A percentile compares a stretch with the other conserved stretches of the same genome.
phyloP scores from a whole-genome alignment of 2,329 filamentous ascomycete genomes.

The Fusarium sp. region DNA sequence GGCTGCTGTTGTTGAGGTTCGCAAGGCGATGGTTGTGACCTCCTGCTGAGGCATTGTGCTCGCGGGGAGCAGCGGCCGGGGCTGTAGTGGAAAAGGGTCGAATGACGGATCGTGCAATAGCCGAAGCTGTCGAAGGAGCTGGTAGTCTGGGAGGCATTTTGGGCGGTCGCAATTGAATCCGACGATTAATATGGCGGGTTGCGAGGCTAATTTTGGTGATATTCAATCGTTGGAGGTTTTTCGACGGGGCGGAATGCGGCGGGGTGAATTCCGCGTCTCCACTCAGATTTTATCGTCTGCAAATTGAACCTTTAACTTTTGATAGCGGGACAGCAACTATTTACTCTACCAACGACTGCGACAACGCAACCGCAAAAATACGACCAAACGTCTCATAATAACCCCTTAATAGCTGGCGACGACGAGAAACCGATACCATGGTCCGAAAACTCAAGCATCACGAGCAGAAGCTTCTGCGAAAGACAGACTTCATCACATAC shows the following conservation, averaged over 20 bases:
- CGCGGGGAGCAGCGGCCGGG: slow-evolving; percentile 42
- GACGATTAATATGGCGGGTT: slow-evolving; percentile 1
- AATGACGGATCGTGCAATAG: slow-evolving; percentile 26
- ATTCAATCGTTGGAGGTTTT: slow-evolving; percentile 42
- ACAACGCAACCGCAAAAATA: neutral
- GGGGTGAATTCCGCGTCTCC: slow-evolving; percentile 45
- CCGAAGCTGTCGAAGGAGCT: slow-evolving; percentile 36
- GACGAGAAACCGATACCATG: slow-evolving; percentile 66
- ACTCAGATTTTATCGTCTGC: slow-evolving; percentile 44
- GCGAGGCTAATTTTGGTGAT: slow-evolving; percentile 33
- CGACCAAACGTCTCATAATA: neutral
- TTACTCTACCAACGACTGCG: slow-evolving; percentile 2
- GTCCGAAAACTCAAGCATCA: slow-evolving; percentile 96
- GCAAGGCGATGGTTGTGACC: slow-evolving; percentile 36
- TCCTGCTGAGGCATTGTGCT: slow-evolving; percentile 9
- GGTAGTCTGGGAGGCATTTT: slow-evolving; percentile 58
- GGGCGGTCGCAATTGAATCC: slow-evolving; percentile 26
- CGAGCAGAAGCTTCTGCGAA: slow-evolving; percentile 94
- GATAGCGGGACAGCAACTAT: neutral
- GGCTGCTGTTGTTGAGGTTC: slow-evolving; percentile 38
- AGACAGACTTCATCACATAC: slow-evolving; percentile 94
- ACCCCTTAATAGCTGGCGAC: neutral
- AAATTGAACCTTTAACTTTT: slow-evolving; percentile 26
- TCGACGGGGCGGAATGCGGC: slow-evolving; percentile 40
- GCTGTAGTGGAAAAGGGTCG: slow-evolving; percentile 49